Percentiles rank a stretch among this genome's conserved stretches.
These are phyloP conservation scores for Amanita thiersii DNA, from an alignment of 768 basidiomycete species.

Conservation along the genomic window DNA sequence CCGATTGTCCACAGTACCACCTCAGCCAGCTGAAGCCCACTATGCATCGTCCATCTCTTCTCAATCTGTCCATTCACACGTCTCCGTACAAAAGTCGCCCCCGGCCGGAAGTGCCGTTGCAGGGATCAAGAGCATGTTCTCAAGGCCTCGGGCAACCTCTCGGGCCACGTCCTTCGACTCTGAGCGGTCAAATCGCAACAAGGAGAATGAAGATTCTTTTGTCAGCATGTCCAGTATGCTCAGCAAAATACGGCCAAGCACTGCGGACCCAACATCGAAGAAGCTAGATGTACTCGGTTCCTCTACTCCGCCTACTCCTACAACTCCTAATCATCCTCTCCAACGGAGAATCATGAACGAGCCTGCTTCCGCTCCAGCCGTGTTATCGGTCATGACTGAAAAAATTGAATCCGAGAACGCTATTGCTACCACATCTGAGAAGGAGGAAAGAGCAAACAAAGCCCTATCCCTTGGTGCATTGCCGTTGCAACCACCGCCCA, in stretches of 20 bases:
- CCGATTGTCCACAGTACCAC: conserved; percentile 19
- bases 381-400: too few species aligned
- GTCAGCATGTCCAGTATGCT: conserved; percentile 48
- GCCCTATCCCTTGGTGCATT: conserved; percentile 24
- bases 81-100: conserved; percentile 29
- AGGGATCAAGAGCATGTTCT: conserved; percentile 53
- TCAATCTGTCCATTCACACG: conserved; percentile 33
- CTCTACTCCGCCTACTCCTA: conserved; percentile 24
- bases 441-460: conserved; percentile 21
- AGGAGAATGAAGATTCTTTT: conserved; percentile 45
- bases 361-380: conserved; percentile 10
- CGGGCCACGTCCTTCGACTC: conserved; percentile 37
- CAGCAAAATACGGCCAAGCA: conserved; percentile 37
- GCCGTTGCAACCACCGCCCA: conserved; percentile 41
- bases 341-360: conserved; percentile 25
- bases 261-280: conserved; percentile 19
- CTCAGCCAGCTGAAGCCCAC: conserved; percentile 21
- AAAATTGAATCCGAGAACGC: conserved; percentile 14
- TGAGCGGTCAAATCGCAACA: conserved; percentile 22
- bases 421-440: conserved; percentile 22
- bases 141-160: conserved; percentile 51
- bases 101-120: conserved; percentile 37
- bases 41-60: conserved; percentile 42
- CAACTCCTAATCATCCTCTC: conserved; percentile 19
- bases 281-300: conserved; percentile 6